Evolutionary conservation across 2,329 filamentous ascomycete genomes (phyloP), one percentile per base, ranked within the genome.

Genomic region (Botryotinia globosa): DNA sequence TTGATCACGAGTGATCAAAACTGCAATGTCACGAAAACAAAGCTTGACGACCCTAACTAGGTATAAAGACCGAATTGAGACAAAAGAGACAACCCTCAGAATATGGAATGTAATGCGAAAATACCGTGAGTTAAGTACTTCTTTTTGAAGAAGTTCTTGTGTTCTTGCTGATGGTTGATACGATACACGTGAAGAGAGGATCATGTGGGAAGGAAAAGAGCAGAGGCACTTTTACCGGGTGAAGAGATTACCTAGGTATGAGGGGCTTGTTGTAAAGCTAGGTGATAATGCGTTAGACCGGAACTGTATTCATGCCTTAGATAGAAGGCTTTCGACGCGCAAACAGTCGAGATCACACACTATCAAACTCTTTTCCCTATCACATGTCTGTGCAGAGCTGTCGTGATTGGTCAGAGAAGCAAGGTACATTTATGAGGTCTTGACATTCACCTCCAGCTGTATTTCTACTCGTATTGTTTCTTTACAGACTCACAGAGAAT

Each of bases 241-340:
- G 59, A 62, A 62, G 59, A 62, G 59, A 62, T 62, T 62, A 62
- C 29, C n/a, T n/a, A n/a, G n/a, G n/a, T n/a, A n/a, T 62, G 59
- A 62, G 59, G 59, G 59, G 59, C 59, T 62, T 39, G 1, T n/a
- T 39, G 59, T 6, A 22, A 9, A 16, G 37, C 59, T 62, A 62
- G 59, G 25, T n/a, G 14, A n/a, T n/a, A 39, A 39, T 16, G 25
- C 32, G 59, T 62, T 62, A 62, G 59, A 18, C 25, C 1, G 8
- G 8, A 9, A 3, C 25, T 42, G 25, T 8, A 1, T 9, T 39
- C 1, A 1, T 62, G 59, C 59, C 59, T 62, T n/a, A n/a, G 7
- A 29, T 8, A 8, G 9, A 8, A 56, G 51, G 59, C 22, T 10
- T 18, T 18, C 1, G 4, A 4, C 8, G 14, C 37, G 59, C 22